phyloP scores from a whole-genome alignment of 306 rosid genomes.

The Pyrus pyrifolia region DNA sequence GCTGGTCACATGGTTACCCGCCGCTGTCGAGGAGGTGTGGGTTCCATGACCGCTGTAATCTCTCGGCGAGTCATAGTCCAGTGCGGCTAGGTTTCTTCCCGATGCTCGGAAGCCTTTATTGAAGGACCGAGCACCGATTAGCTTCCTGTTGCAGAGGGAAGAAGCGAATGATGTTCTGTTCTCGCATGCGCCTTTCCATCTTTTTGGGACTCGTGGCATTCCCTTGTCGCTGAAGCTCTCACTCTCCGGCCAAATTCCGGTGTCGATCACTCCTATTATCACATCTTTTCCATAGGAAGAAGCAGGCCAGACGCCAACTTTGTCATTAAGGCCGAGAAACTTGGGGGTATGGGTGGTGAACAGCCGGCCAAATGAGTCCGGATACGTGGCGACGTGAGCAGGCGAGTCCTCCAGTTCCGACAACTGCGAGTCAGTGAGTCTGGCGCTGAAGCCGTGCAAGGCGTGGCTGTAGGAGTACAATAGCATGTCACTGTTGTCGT shows the following conservation, averaged over 20 bases:
- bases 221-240: conserved; percentile 28
- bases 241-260: conserved; percentile 23
- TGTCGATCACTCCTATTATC: conserved; percentile 13
- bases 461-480: conserved; percentile 19
- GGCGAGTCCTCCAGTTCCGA: neutral
- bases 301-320: conserved; percentile 16
- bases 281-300: conserved; percentile 4
- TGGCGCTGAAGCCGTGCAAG: conserved; percentile 16
- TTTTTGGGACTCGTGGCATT: conserved; percentile 1
- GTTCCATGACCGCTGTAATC: conserved; percentile 16
- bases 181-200: conserved; percentile 22
- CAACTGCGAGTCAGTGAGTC: neutral
- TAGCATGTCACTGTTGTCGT: neutral
- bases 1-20: neutral
- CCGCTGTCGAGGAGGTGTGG: conserved; percentile 14
- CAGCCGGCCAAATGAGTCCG: neutral
- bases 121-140: conserved; percentile 13
- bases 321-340: conserved; percentile 3
- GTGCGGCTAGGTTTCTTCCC: neutral
- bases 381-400: neutral
- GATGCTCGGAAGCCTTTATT: neutral
- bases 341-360: conserved; percentile 8
- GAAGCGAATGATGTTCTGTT: conserved; percentile 4
- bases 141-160: conserved; percentile 18
- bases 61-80: neutral